Evolutionary conservation across 1,139 yeast genomes (phyloP), one percentile per base, ranked within the genome.

Genomic region (Kurtzmaniella natalensis): DNA sequence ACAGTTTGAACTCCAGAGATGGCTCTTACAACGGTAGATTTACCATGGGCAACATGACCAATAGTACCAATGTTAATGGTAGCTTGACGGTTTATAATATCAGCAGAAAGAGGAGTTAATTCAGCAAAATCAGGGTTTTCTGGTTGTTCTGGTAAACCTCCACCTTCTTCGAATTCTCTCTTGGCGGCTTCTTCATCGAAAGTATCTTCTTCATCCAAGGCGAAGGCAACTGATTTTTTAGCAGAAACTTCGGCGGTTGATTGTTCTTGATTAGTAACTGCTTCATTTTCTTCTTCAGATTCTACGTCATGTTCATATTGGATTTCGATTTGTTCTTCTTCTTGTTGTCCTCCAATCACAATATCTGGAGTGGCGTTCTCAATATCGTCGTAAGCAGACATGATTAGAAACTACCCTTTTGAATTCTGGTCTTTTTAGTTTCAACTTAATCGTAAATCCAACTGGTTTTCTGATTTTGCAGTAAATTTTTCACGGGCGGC

Each of bases 41-140:
- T 94, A 67, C 99, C 99, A 71, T 94, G 99, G 39, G 97, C 98
- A 52, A 94, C 99, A 63, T 92, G 98, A 43, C 98, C 98, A 63
- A 92, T 92, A 41, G 98, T 94, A 64, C 99, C 99, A 53, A 94
- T 94, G 64, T 94, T 94, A 56, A 94, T 88, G 36, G 99, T 94
- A 39, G 99, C 99, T 70, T 94, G 99, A 73, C 98, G 85, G 61
- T 87, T 88, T 64, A 92, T 92, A 57, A 92, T 92, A 53, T 88
- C 97, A 35, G 95, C 94, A 10, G 95, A 82, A 45, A 86, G 71
- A 30, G 97, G 96, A 31, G 92, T 84, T 61, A 89, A 68, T 47
- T 68, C 59, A 31, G 79, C 47, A 50, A 88, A 83, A 55, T 89
- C 95, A 36, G 95, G 94, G 59, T 86, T 71, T 30, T 75, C 82